Evolutionary conservation across 1,284 basidiomycete genomes (phyloP), one percentile per base, ranked within the genome.

Genomic region (Cerioporus squamosus): DNA sequence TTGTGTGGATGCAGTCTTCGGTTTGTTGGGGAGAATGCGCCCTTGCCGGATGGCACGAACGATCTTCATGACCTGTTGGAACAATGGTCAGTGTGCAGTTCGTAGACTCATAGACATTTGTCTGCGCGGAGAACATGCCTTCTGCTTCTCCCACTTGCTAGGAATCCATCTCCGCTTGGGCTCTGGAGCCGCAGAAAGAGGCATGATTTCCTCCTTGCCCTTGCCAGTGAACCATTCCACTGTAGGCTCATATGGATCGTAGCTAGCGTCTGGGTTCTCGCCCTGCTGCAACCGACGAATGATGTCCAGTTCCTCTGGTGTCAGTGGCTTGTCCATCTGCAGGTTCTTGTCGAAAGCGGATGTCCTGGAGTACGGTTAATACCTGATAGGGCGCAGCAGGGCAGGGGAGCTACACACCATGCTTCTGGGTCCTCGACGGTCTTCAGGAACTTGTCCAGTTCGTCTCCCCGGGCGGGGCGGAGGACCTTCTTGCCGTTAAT

Each of bases 101-200:
- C n/a, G n/a, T n/a, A n/a, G n/a, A n/a, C n/a, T n/a, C 1, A 18
- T 8, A 20, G 14, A 6, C 10, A 7, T 8, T 6, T 3, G 8
- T 17, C 22, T 8, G n/a, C 3, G 15, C n/a, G n/a, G 15, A 31
- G n/a, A 15, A 45, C 75, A 59, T 67, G 92, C 95, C 86, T 99
- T 99, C 83, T 98, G 90, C 78, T 98, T 98, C 79, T 99, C 97
- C 97, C 97, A 99, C 81, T 97, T 99, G 78, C 94, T 97, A 14
- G 97, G 94, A 6, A 98, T 86, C 87, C 97, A 99, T 53, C 97
- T 86, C 52, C 94, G 85, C 77, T 99, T 99, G 20, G 97, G 97
- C 74, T 99, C 96, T 1, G 96, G 94, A 17, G 93, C 91, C 40
- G 87, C 88, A 29, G 91, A 93, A 18, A 99, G 77, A 26, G 97